phyloP scores from a whole-genome alignment of 305 asterid genomes.

The Fraxinus nigra region DNA sequence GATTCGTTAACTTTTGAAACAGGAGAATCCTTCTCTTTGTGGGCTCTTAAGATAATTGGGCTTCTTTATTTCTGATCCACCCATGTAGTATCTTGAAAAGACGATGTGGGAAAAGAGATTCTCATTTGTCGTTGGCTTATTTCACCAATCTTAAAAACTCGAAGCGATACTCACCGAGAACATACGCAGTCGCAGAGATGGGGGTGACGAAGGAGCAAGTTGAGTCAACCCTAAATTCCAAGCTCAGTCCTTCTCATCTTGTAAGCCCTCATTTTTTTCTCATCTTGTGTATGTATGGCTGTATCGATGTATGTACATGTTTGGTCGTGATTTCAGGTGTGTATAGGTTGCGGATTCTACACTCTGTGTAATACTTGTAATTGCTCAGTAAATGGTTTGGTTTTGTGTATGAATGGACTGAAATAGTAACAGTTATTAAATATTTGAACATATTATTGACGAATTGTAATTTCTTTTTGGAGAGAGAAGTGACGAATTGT shows the following conservation, averaged over 20 bases:
- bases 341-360: not conserved
- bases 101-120: not conserved
- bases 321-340: not conserved
- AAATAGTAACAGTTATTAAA: not conserved
- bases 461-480: not conserved
- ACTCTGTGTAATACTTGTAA: not conserved
- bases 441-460: not conserved
- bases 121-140: not conserved
- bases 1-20: not conserved
- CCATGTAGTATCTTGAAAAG: not conserved
- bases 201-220: conserved; percentile 65
- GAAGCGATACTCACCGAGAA: conserved; percentile 9
- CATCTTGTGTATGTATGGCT: not conserved
- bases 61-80: not conserved
- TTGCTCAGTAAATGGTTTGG: not conserved
- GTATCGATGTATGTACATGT: not conserved
- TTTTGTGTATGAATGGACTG: not conserved
- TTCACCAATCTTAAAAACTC: not conserved
- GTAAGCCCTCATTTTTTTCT: conserved; percentile 29
- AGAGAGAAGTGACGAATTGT: not conserved
- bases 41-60: not conserved
- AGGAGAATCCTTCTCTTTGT: not conserved
- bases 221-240: conserved; percentile 49
- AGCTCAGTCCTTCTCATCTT: conserved; percentile 60
- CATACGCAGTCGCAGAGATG: conserved; percentile 29